Evolutionary conservation across 345 rosid genomes (phyloP).

Genomic region (Lumnitzera racemosa): DNA sequence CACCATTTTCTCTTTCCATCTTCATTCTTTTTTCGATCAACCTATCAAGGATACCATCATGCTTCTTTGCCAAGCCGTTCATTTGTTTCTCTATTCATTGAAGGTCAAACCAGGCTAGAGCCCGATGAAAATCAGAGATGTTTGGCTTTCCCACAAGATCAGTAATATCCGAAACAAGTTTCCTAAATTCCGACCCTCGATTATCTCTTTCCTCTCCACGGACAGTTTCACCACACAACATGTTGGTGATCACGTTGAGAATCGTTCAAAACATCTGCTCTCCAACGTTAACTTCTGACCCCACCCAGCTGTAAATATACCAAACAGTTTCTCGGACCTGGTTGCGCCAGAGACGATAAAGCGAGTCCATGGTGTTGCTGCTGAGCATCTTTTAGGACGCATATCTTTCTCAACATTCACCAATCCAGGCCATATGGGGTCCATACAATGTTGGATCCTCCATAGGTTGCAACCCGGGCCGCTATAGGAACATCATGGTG

Average conservation of each 20-base stretch:
- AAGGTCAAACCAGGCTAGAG: conserved; percentile 40
- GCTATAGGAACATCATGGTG: conserved; percentile 33
- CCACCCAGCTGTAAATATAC: conserved; percentile 13
- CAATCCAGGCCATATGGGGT: conserved; percentile 43
- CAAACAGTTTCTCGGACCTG: conserved; percentile 30
- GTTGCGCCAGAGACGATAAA: conserved; percentile 33
- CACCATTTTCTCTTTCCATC: conserved; percentile 6
- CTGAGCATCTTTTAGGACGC: conserved; percentile 46
- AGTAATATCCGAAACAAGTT: conserved; percentile 21
- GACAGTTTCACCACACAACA: conserved; percentile 39
- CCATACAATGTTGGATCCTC: conserved; percentile 38
- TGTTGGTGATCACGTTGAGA: conserved; percentile 29
- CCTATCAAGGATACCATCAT: conserved; percentile 29
- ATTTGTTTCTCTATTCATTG: conserved; percentile 42
- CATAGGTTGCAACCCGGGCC: conserved; percentile 21
- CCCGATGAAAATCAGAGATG: conserved; percentile 54
- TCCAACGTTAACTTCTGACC: conserved; percentile 28
- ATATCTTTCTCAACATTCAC: conserved; percentile 39
- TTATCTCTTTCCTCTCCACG: conserved; percentile 22
- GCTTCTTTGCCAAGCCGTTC: conserved; percentile 10
- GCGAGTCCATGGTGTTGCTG: conserved; percentile 36
- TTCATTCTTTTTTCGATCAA: conserved; percentile 28
- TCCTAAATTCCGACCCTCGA: conserved; percentile 24
- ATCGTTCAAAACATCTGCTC: conserved; percentile 34
- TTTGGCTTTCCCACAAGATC: conserved; percentile 29